Conservation (phyloP, 345 rosid species). For the Citrus unshiu region DNA sequence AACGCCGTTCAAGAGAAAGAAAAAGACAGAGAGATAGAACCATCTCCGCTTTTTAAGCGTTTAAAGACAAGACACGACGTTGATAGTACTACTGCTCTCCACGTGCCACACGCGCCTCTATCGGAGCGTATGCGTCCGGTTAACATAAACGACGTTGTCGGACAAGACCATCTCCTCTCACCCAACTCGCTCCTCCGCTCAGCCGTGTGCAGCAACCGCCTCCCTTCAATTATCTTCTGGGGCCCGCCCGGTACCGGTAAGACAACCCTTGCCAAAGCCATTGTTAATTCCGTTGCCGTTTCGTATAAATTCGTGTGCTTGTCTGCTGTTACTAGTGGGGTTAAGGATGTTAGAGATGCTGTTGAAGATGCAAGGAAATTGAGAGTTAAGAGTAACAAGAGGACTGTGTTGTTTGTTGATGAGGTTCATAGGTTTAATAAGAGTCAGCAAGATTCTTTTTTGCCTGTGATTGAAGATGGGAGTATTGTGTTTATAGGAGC, state of each 20-base stretch:
- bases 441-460: slow-evolving; percentile 79
- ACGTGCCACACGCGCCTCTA: slow-evolving; percentile 43
- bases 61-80: slow-evolving; percentile 8
- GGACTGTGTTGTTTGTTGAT: slow-evolving; percentile 72
- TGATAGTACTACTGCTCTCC: not conserved
- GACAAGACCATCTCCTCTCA: slow-evolving; percentile 68
- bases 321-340: slow-evolving; percentile 73
- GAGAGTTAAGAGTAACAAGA: slow-evolving; percentile 35
- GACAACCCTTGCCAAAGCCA: slow-evolving; percentile 72
- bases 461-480: slow-evolving; percentile 87
- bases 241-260: slow-evolving; percentile 94
- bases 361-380: slow-evolving; percentile 60
- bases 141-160: slow-evolving; percentile 63
- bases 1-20: not conserved
- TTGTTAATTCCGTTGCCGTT: slow-evolving; percentile 43
- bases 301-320: slow-evolving; percentile 51
- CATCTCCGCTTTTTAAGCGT: slow-evolving; percentile 32
- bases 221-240: slow-evolving; percentile 79
- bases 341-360: slow-evolving; percentile 76
- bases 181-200: slow-evolving; percentile 53
- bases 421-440: slow-evolving; percentile 86
- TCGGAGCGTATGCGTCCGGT: slow-evolving; percentile 85
- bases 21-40: not conserved
- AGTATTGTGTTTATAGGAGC: slow-evolving; percentile 79
- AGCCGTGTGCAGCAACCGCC: slow-evolving; percentile 46